Base-by-base conservation (phyloP, 1,284 basidiomycete genomes). In the Pascua guehoae region DNA sequence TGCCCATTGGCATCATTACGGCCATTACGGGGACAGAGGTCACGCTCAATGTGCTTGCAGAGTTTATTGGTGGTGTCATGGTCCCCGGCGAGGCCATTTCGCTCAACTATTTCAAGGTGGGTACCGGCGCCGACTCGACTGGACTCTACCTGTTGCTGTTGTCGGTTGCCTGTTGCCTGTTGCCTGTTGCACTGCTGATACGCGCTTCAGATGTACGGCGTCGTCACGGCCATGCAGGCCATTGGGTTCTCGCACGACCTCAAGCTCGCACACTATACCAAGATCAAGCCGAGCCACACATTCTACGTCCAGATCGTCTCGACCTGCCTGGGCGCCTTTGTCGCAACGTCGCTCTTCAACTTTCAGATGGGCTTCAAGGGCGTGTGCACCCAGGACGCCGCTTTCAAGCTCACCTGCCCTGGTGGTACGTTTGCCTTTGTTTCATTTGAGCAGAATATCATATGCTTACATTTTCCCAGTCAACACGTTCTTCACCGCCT, bases 271-370 rank as follows among this genome's bases (percentile, higher is more conserved):
- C 69, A 70, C 53, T 70, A 70, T 57, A 43, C 51, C 51, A 66
- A 71, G 51, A 66, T 71, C 43, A 60, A 59, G 3, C 69, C 68
- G 9, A 47, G 56, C 11, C 45, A 60, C 51, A 68, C 91, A 83
- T 89, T 93, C 78, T 48, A 74, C 15, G 80, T 85, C 32, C 89
- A 92, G 69, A 74, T 87, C 49, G 71, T 87, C 48, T 84, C 88
- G 10, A 83, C 84, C 2, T 62, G 85, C 37, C 70, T 93, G 52
- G 79, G 81, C 43, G 59, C 58, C 1, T 59, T 69, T 24, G 57
- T 70, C 45, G 56, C 51, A 12, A 51, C 61, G 0, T 54, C 51
- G 15, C 46, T 66, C 40, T 58, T 61, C 59, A 67, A 69, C 62
- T 70, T 66, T 54, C 58, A 61, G 51, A 62, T 70, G 61, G 36